Conservation (phyloP, 2,329 filamentous ascomycete genomes). For the Colletotrichum orchidophilum region DNA sequence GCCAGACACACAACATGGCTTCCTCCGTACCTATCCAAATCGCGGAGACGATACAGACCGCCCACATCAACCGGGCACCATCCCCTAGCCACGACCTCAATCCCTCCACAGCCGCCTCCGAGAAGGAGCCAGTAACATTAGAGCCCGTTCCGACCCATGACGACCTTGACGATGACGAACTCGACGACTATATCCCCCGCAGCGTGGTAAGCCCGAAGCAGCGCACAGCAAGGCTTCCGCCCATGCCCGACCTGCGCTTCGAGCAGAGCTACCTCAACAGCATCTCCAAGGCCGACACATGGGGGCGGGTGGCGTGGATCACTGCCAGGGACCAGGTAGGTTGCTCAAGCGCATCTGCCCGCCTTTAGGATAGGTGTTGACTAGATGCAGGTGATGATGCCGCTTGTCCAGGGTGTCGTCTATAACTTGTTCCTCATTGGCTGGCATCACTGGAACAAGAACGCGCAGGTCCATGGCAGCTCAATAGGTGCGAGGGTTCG, state of each 20-base stretch:
- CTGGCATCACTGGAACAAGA: slow-evolving; percentile 91
- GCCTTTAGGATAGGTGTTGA: background rate
- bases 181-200: slow-evolving; percentile 71
- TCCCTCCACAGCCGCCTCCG: slow-evolving; percentile 78
- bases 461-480: slow-evolving; percentile 78
- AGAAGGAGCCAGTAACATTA: slow-evolving; percentile 60
- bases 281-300: slow-evolving; percentile 81
- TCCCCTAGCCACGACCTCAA: slow-evolving; percentile 80
- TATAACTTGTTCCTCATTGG: slow-evolving; percentile 87
- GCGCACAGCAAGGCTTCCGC: slow-evolving; percentile 59
- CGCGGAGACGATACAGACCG: slow-evolving; percentile 83
- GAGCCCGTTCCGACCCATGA: slow-evolving; percentile 40
- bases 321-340: slow-evolving; percentile 88
- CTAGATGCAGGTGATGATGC: slow-evolving; percentile 75
- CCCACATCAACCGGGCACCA: slow-evolving; percentile 78
- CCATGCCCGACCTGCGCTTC: slow-evolving; percentile 90
- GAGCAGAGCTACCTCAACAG: slow-evolving; percentile 98
- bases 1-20: slow-evolving; percentile 49
- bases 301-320: slow-evolving; percentile 83
- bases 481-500: slow-evolving; percentile 80
- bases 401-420: slow-evolving; percentile 85
- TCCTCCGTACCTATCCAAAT: slow-evolving; percentile 71
- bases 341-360: background rate
- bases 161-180: slow-evolving; percentile 60
- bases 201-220: slow-evolving; percentile 68